Evolutionary conservation across 2,329 filamentous ascomycete genomes (phyloP), one percentile per base, ranked within the genome.

Genomic region (Geosmithia flava): DNA sequence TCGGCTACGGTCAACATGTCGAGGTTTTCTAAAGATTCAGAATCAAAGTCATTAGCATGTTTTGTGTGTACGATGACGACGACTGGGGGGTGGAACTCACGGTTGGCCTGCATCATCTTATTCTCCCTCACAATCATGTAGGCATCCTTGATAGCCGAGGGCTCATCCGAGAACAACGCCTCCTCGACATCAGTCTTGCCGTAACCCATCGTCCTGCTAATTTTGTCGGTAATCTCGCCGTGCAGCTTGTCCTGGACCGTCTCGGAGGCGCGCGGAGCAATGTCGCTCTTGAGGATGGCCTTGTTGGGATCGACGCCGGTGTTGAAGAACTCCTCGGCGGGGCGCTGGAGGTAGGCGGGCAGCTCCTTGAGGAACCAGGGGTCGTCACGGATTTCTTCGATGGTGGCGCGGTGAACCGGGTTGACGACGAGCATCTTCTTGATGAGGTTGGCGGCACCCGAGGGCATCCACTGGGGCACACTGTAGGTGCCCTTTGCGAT

Each of bases 111-210:
- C 90, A 97, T 97, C 62, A 97, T 78, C 64, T 96, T 93, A 62
- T 97, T 97, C 66, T 98, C 93, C 47, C 91, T 81, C 23, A 98
- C 88, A 63, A 98, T 98, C 68, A 96, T 83, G 68, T 97, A 98
- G 1, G 93, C 93, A 67, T 98, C 93, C 68, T 98, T 98, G 72
- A 98, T 96, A 11, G 93, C 90, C 50, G 90, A 97, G 13, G 93
- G 93, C 63, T 98, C 93, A 47, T 93, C 82, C 49, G 88, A 89
- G 58, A 85, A 84, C 53, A 98, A 71, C 20, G 93, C 91, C 65
- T 97, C 93, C 61, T 96, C 86, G 47, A 98, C 91, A 69, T 98
- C 93, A 52, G 85, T 85, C 62, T 87, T 91, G 37, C 85, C 89
- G 62, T 98, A 98, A 51, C 93, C 93, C 90, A 98, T 97, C 1